phyloP scores from a whole-genome alignment of 345 rosid species.

The Bruguiera parviflora region DNA sequence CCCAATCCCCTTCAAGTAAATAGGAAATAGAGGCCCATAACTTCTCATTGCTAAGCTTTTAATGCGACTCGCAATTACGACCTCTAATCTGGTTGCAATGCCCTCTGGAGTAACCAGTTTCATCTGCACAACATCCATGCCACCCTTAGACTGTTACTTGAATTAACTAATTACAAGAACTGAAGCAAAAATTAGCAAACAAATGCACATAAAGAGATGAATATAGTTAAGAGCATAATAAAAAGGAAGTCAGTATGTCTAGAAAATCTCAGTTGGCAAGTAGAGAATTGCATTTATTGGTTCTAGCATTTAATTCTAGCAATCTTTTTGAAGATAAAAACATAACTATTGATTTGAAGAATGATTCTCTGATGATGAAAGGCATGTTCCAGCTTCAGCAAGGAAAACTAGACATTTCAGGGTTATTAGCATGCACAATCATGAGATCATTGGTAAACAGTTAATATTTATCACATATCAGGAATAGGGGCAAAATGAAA shows the following conservation, averaged over 20 bases:
- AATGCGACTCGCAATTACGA: conserved; percentile 24
- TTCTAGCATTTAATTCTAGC: too few relatives aligned
- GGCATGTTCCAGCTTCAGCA: too few relatives aligned
- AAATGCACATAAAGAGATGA: background rate
- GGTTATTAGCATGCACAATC: too few relatives aligned
- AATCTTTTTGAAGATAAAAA: too few relatives aligned
- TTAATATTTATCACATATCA: background rate
- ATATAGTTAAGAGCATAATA: background rate
- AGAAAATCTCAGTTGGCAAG: too few relatives aligned
- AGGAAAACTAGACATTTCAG: too few relatives aligned
- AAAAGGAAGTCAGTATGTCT: background rate
- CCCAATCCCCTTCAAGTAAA: conserved; percentile 14
- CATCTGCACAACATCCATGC: conserved; percentile 35
- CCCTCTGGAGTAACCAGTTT: conserved; percentile 34
- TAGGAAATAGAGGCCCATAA: conserved; percentile 9
- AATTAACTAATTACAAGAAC: background rate
- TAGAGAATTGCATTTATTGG: too few relatives aligned
- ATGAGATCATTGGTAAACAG: background rate
- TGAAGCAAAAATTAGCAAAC: background rate
- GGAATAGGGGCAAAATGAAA: background rate
- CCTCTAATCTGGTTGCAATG: conserved; percentile 20
- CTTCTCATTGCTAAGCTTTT: conserved; percentile 11
- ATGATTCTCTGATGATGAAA: too few relatives aligned
- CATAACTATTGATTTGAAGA: background rate
- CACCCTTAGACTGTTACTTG: background rate